Percentiles rank a stretch among this genome's conserved stretches.
Evolutionary conservation across 1,284 basidiomycete species (phyloP).

Genomic region (Erythrobasidium hasegawianum): DNA sequence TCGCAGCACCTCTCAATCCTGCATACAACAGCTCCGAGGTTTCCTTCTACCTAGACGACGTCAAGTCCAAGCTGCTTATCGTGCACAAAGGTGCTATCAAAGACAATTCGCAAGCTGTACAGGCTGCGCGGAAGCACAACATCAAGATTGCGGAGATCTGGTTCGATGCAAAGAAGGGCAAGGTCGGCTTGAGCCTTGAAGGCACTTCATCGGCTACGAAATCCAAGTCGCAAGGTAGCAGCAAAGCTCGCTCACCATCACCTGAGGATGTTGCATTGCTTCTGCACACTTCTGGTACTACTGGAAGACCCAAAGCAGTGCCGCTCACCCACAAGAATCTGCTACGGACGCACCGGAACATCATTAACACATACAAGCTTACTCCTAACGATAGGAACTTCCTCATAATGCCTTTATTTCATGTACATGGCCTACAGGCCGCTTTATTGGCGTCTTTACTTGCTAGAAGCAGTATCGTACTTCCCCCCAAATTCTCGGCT

Average conservation of each 20-base stretch:
- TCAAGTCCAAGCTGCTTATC: conserved; percentile 47
- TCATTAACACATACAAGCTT: conserved; percentile 60
- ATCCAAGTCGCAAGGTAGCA: conserved; percentile 11
- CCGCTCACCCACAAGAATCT: conserved; percentile 56
- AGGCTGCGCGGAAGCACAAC: conserved; percentile 44
- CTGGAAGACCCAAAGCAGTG: conserved; percentile 54
- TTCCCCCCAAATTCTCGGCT: conserved; percentile 60
- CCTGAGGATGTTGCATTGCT: conserved; percentile 58
- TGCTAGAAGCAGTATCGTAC: conserved; percentile 60
- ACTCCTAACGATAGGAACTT: conserved; percentile 51
- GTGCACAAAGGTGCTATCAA: conserved; percentile 35
- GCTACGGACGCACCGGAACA: conserved; percentile 60
- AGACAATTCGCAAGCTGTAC: conserved; percentile 34
- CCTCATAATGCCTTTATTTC: conserved; percentile 66
- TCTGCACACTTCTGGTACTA: conserved; percentile 62
- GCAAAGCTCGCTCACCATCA: conserved; percentile 18
- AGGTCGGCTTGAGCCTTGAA: conserved; percentile 19
- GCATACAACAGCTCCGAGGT: conserved; percentile 51
- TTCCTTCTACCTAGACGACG: conserved; percentile 50
- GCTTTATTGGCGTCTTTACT: conserved; percentile 61
- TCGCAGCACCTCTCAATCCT: conserved; percentile 53
- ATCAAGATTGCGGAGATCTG: conserved; percentile 47
- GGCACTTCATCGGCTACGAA: conserved; percentile 10
- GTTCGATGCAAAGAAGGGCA: conserved; percentile 41
- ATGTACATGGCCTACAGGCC: conserved; percentile 57